Conservation (phyloP, 192 early-diverging fungal genomes). For the Spinellus fusiger region DNA sequence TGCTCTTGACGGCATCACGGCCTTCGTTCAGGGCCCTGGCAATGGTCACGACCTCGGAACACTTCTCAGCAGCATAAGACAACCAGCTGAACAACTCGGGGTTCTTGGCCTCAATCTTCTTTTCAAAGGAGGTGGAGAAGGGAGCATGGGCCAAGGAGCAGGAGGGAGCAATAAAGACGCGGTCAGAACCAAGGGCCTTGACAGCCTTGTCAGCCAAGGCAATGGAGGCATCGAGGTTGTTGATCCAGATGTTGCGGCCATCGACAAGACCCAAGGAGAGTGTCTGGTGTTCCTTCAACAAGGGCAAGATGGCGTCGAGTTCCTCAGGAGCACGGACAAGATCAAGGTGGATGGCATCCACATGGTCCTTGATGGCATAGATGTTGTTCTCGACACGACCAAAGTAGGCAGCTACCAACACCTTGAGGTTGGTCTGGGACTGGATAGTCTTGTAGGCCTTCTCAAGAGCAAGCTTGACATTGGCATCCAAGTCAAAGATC, state of each 20-base stretch:
- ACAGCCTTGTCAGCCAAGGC: conserved; percentile 61
- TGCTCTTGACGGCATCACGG: conserved; percentile 54
- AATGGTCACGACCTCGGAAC: conserved; percentile 72
- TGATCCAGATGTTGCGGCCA: conserved; percentile 98
- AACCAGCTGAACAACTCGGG: conserved; percentile 87
- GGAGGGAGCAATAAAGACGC: conserved; percentile 82
- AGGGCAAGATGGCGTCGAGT: conserved; percentile 63
- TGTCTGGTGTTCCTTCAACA: conserved; percentile 51
- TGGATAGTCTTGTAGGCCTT: conserved; percentile 61
- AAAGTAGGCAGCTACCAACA: conserved; percentile 93
- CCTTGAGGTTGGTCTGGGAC: conserved; percentile 49
- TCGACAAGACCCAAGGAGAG: conserved; percentile 95
- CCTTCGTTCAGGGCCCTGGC: conserved; percentile 50
- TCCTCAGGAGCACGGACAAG: conserved; percentile 80
- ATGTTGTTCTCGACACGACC: conserved; percentile 75
- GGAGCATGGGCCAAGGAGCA: conserved; percentile 93
- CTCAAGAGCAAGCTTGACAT: conserved; percentile 45
- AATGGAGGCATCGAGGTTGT: conserved; percentile 73
- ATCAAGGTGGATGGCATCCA: conserved; percentile 88
- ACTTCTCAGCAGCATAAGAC: conserved; percentile 90
- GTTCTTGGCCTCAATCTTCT: conserved; percentile 63
- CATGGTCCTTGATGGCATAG: conserved; percentile 63
- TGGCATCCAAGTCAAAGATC: conserved; percentile 51
- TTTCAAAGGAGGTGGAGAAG: conserved; percentile 75
- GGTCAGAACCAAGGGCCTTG: conserved; percentile 56